Evolutionary conservation across 805 yeast genomes (phyloP).

Genomic region (Sugiyamaella americana): DNA sequence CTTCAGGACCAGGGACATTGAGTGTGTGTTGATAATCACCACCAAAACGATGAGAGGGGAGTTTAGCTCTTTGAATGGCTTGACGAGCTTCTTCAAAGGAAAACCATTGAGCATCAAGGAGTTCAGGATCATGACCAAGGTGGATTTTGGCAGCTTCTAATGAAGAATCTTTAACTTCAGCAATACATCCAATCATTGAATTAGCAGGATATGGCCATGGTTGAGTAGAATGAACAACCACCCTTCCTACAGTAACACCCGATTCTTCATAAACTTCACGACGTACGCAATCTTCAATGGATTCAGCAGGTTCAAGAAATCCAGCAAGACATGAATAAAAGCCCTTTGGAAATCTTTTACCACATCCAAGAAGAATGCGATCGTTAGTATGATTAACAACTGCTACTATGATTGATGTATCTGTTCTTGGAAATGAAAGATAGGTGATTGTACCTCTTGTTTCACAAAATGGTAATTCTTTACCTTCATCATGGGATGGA

Average conservation of each 20-base stretch:
- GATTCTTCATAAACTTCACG: conserved; percentile 96
- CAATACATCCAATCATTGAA: conserved; percentile 90
- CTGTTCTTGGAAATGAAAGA: conserved; percentile 87
- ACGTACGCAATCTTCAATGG: conserved; percentile 78
- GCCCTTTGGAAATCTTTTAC: conserved; percentile 50
- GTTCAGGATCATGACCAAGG: conserved; percentile 78
- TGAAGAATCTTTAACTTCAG: conserved; percentile 59
- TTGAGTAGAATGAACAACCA: conserved; percentile 65
- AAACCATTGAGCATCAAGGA: conserved; percentile 84
- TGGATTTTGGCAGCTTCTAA: conserved; percentile 39
- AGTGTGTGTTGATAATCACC: conserved; percentile 8
- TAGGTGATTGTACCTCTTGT: conserved; percentile 52
- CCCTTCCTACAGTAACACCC: conserved; percentile 59
- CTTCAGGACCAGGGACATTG: conserved; percentile 29
- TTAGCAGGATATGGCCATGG: conserved; percentile 98
- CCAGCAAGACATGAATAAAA: conserved; percentile 91
- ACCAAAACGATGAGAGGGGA: conserved; percentile 10
- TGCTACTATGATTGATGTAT: conserved; percentile 80
- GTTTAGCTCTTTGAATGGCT: conserved; percentile 28
- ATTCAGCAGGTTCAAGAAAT: conserved; percentile 91
- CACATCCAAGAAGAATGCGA: conserved; percentile 64
- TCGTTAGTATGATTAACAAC: conserved; percentile 55
- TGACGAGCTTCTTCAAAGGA: conserved; percentile 46
- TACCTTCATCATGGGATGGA: conserved; percentile 31
- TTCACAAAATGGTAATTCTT: conserved; percentile 27